These are phyloP conservation scores for Cercospora berteroae DNA, from an alignment of 2,329 filamentous ascomycete species.

Conservation along the genomic window DNA sequence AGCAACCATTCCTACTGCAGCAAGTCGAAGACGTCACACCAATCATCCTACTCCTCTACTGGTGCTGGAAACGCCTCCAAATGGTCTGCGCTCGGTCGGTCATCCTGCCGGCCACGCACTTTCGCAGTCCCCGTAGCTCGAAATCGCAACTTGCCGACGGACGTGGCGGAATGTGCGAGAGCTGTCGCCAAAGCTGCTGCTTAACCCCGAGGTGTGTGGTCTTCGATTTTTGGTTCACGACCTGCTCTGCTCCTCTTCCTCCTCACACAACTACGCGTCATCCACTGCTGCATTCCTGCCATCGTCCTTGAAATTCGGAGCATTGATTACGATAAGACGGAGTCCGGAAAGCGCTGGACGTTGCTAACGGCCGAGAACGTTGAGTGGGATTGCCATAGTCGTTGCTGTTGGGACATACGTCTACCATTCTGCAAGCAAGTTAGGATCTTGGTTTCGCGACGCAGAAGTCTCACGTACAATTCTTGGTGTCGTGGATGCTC, in stretches of 20 bases:
- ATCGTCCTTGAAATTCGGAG: neutral
- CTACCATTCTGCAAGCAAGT: neutral
- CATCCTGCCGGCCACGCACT: slow-evolving; percentile 6
- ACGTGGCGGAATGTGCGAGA: slow-evolving; percentile 3
- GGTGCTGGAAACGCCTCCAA: neutral
- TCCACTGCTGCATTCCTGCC: neutral
- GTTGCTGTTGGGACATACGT: neutral
- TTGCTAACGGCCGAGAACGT: neutral
- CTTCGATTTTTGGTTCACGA: neutral
- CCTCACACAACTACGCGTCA: neutral
- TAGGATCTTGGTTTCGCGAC: neutral
- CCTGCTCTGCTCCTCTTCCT: neutral
- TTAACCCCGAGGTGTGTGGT: neutral
- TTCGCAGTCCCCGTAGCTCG: slow-evolving; percentile 6
- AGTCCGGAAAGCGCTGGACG: neutral
- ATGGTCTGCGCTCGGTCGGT: slow-evolving; percentile 2
- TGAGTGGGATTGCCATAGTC: neutral
- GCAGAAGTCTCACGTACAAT: neutral
- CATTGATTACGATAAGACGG: neutral
- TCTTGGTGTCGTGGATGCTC: too few relatives aligned
- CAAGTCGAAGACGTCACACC: slow-evolving; percentile 14
- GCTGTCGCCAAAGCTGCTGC: neutral
- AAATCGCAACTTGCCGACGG: neutral
- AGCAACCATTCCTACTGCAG: slow-evolving; percentile 11
- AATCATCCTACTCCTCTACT: slow-evolving; percentile 1